Evolutionary conservation across 306 rosid species (phyloP).

Genomic region (Cucumis melo): DNA sequence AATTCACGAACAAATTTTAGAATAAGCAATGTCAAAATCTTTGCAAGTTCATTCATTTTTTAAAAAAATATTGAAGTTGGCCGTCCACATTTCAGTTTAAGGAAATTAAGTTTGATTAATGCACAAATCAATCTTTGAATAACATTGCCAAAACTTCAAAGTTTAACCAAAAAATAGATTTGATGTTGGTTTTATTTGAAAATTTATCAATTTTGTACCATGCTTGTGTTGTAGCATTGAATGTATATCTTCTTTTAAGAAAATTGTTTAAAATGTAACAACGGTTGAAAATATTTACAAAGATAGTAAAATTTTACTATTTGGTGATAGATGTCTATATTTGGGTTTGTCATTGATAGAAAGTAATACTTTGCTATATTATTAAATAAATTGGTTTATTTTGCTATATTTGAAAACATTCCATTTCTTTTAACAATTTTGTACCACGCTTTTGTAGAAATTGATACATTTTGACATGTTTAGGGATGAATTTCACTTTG

Average conservation of each 20-base stretch:
- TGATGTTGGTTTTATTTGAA: neutral
- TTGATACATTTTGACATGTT: neutral
- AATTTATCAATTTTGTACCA: neutral
- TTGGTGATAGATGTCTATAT: too few relatives aligned
- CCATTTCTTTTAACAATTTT: neutral
- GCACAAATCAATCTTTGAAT: neutral
- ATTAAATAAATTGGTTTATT: too few relatives aligned
- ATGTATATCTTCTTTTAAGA: too few relatives aligned
- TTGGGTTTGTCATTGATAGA: too few relatives aligned
- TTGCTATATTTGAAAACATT: too few relatives aligned
- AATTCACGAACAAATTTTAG: neutral
- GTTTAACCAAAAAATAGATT: neutral
- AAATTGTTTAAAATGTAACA: too few relatives aligned
- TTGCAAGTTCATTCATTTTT: neutral
- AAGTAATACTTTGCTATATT: too few relatives aligned
- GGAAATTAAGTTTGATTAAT: neutral
- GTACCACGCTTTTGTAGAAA: neutral
- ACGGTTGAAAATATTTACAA: too few relatives aligned
- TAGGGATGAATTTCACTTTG: neutral
- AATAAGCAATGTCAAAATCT: too few relatives aligned
- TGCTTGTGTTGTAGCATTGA: neutral
- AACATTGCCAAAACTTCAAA: neutral
- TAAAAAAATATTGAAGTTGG: too few relatives aligned
- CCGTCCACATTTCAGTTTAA: too few relatives aligned
- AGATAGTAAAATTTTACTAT: too few relatives aligned